phyloP scores from a whole-genome alignment of 2,329 filamentous ascomycete genomes.

The Achaetomium macrosporum region DNA sequence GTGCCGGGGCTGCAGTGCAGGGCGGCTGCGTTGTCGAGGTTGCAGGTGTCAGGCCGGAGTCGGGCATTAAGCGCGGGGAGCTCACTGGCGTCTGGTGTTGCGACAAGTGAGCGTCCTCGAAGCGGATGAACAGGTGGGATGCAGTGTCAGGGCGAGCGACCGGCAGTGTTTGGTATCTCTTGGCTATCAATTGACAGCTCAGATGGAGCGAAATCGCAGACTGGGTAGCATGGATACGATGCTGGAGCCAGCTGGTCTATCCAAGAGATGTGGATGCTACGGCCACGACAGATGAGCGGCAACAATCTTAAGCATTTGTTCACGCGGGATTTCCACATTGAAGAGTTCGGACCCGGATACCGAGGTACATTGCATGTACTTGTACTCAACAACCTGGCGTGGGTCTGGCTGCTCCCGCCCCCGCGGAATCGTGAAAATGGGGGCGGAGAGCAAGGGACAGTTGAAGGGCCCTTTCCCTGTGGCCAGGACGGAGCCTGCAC shows the following conservation, averaged over 20 bases:
- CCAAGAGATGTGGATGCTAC: too few relatives aligned
- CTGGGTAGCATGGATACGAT: background rate
- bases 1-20: conserved; percentile 20
- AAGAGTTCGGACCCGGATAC: background rate
- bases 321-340: conserved; percentile 6
- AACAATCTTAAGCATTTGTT: background rate
- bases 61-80: conserved; percentile 28
- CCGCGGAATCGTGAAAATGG: background rate
- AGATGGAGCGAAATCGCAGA: background rate
- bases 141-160: conserved; percentile 10
- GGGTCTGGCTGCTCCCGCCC: background rate
- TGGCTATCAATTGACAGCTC: conserved; percentile 15
- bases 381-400: too few relatives aligned
- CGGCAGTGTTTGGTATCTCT: background rate
- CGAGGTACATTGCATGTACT: background rate
- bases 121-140: conserved; percentile 16
- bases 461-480: conserved; percentile 5
- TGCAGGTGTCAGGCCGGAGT: conserved; percentile 23
- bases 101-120: conserved; percentile 13
- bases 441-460: background rate
- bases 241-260: background rate
- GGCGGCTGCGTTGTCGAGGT: conserved; percentile 21
- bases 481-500: background rate
- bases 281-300: background rate
- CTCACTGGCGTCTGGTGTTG: conserved; percentile 17